Evolutionary conservation across 2,329 filamentous ascomycete species (phyloP).

Genomic region (Xylaria sp.): DNA sequence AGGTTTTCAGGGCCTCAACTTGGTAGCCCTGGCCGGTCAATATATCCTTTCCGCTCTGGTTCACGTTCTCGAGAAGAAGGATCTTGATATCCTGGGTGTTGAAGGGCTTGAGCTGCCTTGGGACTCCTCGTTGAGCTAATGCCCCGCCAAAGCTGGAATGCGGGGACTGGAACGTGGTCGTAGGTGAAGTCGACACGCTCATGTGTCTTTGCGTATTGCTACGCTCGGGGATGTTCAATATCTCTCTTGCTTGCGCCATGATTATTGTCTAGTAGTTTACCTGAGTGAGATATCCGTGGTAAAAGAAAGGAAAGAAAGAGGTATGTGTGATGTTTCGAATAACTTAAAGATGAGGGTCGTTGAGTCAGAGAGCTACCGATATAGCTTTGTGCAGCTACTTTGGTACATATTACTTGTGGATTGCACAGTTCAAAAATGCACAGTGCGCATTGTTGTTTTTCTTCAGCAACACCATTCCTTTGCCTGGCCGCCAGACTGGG

Average conservation of each 20-base stretch:
- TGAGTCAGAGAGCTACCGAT: slow-evolving; percentile 7
- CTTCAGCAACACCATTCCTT: slow-evolving; percentile 4
- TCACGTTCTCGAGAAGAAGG: slow-evolving; percentile 93
- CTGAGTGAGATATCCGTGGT: slow-evolving; percentile 8
- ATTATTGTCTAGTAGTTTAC: slow-evolving; percentile 45
- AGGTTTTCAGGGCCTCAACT: slow-evolving; percentile 90
- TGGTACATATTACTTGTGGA: background rate
- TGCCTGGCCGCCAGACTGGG: slow-evolving; percentile 18
- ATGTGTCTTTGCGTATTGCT: slow-evolving; percentile 65
- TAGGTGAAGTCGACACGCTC: slow-evolving; percentile 79
- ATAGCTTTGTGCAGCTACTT: slow-evolving; percentile 4
- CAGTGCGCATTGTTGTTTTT: slow-evolving; percentile 23
- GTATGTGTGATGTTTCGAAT: background rate
- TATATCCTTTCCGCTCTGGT: slow-evolving; percentile 86
- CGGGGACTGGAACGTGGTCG: slow-evolving; percentile 78
- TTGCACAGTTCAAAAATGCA: slow-evolving; percentile 11
- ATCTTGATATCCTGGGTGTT: slow-evolving; percentile 97
- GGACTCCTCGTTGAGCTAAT: slow-evolving; percentile 54
- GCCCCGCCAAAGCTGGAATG: slow-evolving; percentile 69
- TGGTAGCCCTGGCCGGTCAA: slow-evolving; percentile 90
- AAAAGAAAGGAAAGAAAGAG: background rate
- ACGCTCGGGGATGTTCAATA: slow-evolving; percentile 52
- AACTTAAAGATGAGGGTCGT: slow-evolving; percentile 3
- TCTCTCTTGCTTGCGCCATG: slow-evolving; percentile 62
- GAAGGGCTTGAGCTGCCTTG: slow-evolving; percentile 93